A percentile compares a stretch with the other conserved stretches of the same genome.
Conservation (phyloP, 2,329 filamentous ascomycete species). For the Scedosporium boydii region DNA sequence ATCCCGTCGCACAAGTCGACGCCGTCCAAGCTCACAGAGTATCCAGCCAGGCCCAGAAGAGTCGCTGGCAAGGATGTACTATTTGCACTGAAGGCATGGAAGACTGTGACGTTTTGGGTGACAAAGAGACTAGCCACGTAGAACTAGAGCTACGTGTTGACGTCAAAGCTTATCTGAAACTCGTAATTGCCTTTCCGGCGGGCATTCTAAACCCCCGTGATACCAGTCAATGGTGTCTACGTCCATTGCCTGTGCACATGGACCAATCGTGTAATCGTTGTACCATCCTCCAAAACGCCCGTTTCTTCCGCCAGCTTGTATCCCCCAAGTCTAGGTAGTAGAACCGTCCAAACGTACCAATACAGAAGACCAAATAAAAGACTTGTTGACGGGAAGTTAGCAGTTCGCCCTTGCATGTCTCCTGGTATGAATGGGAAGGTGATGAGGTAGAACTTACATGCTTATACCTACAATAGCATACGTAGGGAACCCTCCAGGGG, state of each 20-base stretch:
- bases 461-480: conserved; percentile 43
- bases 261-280: conserved; percentile 50
- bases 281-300: conserved; percentile 55
- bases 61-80: no score
- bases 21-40: no score
- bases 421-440: no score
- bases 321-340: conserved; percentile 47
- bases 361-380: conserved; percentile 51
- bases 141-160: no score
- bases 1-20: no score
- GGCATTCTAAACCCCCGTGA: not conserved
- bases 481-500: conserved; percentile 44
- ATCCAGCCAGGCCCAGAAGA: no score
- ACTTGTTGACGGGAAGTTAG: conserved; percentile 24
- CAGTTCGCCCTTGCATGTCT: no score
- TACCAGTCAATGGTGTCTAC: not conserved
- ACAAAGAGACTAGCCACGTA: no score
- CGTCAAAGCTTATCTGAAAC: no score
- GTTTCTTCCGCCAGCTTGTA: conserved; percentile 55
- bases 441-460: conserved; percentile 40
- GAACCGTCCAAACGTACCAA: conserved; percentile 58
- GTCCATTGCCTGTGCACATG: conserved; percentile 12
- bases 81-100: no score
- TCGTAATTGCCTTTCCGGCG: no score
- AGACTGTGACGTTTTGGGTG: no score